Evolutionary conservation across 176 grass and related monocot genomes (phyloP), one percentile per base, ranked within the genome.

Genomic region (Eragrostis nindensis): DNA sequence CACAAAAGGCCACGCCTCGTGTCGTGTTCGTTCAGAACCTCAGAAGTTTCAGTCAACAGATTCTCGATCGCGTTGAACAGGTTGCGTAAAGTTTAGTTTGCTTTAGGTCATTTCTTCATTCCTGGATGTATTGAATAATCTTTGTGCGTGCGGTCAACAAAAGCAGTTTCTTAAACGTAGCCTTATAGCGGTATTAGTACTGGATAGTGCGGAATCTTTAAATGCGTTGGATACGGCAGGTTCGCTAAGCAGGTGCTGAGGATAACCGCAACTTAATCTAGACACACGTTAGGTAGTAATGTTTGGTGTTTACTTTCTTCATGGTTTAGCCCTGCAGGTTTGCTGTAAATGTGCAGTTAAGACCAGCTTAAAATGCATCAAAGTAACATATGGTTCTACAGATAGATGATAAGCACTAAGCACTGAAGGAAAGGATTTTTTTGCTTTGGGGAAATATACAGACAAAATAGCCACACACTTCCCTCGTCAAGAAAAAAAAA

Each of bases 221-320:
- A 66, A 82, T 76, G 57, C 40, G 21, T 47, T 48, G 41, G 66
- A 41, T 25, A 22, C 55, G 66, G 79, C 63, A 47, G 62, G 44
- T 84, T 84, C 46, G 62, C 52, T 45, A 49, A 32, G 52, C 74
- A 41, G 81, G 44, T 70, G 77, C 4, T 11, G 70, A 74, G 70
- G 86, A 70, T 80, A 81, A 76, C 82, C 26, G 57, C 86, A 54
- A 5, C 73, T 81, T 66, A 70, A 85, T 85, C 63, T 50, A 42
- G 47, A 29, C 18, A 55, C 21, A 66, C 54, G 54, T 85, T 81
- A 73, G 63, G 65, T 77, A 8, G 54, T 77, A 11, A 52, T 84
- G 54, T n/a, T 36, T 32, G 60, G 69, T 62, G 48, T 21, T 79
- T 68, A 74, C 75, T 62, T 89, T 36, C 26, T 38, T 77, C 52